phyloP scores from a whole-genome alignment of 768 basidiomycete genomes.

The Cubamyces sp. region DNA sequence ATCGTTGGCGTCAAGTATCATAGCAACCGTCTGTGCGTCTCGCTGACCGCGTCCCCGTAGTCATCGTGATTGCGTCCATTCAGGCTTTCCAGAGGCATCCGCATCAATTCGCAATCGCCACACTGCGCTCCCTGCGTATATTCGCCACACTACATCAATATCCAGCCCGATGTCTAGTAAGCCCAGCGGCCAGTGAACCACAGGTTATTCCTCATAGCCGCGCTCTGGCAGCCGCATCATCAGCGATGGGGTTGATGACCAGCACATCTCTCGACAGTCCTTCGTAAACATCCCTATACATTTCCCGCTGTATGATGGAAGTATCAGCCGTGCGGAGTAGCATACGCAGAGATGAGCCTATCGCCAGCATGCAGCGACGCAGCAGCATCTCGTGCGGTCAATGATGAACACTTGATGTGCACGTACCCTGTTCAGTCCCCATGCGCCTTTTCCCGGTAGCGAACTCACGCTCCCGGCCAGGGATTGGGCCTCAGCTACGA shows the following conservation, averaged over 20 bases:
- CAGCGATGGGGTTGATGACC: slow-evolving; percentile 40
- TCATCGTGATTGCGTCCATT: background rate
- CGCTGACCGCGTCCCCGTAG: background rate
- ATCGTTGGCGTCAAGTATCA: background rate
- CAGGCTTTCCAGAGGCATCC: no score
- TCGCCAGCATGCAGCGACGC: background rate
- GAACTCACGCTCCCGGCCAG: slow-evolving; percentile 56
- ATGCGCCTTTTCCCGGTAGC: slow-evolving; percentile 63
- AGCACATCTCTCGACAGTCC: slow-evolving; percentile 41
- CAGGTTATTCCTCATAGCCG: slow-evolving; percentile 38
- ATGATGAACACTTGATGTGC: no score
- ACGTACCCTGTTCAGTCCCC: slow-evolving; percentile 73
- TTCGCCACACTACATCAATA: background rate
- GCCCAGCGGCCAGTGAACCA: no score
- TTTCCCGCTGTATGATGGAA: slow-evolving; percentile 44
- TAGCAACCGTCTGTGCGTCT: background rate
- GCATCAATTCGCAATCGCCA: no score
- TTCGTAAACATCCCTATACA: slow-evolving; percentile 60
- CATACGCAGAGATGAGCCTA: background rate
- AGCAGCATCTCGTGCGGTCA: background rate
- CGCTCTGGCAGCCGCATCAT: slow-evolving; percentile 55
- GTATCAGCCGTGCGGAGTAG: slow-evolving; percentile 1
- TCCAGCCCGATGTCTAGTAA: background rate
- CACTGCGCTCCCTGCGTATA: no score
- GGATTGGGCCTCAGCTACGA: slow-evolving; percentile 66